Base-by-base conservation (phyloP, 2,329 filamentous ascomycete species). In the Trichoderma sp. region DNA sequence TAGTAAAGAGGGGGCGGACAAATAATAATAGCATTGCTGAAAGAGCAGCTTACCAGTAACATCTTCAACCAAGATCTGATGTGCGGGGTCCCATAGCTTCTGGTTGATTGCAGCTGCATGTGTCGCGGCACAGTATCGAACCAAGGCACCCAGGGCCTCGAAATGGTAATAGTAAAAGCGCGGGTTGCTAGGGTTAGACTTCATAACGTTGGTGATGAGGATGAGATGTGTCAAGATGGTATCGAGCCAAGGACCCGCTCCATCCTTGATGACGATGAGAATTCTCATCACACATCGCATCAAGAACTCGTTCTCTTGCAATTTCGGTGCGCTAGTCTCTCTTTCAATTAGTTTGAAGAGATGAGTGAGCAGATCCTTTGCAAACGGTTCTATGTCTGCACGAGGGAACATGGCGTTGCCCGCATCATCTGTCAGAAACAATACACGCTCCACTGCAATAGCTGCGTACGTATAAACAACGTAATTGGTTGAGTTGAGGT, bases 211-310 rank as follows among this genome's bases (percentile, higher is more conserved):
- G 66, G 95, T 98, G 80, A 99, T 98, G 77, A 90, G 93, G 81
- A 97, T 91, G 76, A 99, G 90, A 83, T 97, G 95, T 71, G 91
- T 90, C 71, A 98, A 86, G n/a, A 97, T 91, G 78, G 89, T 90
- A 79, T 98, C 94, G 6, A 93, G 88, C 66, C 97, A 91, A 1
- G 92, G 89, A 2, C 92, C 85, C 16, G 96, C 91, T 33, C 92
- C 93, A 65, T 98, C 95, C 82, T 93, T 94, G 84, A 98, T 93
- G 78, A 98, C 95, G 78, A 99, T 95, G 76, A 99, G 88, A 14
- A 99, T 96, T 80, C 97, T 91, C 97, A 99, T 99, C 75, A 98
- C 95, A 81, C 97, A 99, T 80, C 95, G 94, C 95, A 99, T 98
- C 81, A 99, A 84, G 83, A 98, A 99, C 83, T 99, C 97, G 82